Conservation (phyloP, 1,284 basidiomycete species). For the Cerioporus squamosus region DNA sequence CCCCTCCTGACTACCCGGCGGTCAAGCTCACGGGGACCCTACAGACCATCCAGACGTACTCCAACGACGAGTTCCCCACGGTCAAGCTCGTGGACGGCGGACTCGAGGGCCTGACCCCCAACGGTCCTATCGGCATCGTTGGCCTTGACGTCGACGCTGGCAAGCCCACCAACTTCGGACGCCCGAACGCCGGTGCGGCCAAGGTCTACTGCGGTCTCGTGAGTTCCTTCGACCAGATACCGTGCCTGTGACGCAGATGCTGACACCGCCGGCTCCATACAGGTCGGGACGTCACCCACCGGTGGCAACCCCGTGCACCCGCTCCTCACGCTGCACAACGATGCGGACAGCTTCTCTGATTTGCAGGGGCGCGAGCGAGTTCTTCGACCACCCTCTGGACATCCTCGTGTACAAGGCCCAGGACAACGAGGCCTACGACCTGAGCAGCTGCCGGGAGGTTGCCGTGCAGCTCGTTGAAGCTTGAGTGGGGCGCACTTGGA, state of each 20-base stretch:
- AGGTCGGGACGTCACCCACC: constrained; percentile 24
- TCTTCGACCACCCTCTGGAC: constrained; percentile 8
- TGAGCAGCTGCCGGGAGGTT: constrained; percentile 23
- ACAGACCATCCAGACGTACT: constrained; percentile 8
- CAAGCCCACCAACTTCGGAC: constrained; percentile 6
- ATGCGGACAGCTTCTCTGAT: constrained; percentile 26
- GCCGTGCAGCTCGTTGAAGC: constrained; percentile 14
- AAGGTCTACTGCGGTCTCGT: constrained; percentile 18
- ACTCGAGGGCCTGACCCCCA: not conserved
- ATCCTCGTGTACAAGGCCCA: constrained; percentile 21
- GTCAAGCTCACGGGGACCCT: not conserved
- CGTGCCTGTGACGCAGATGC: not conserved
- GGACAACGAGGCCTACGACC: constrained; percentile 21
- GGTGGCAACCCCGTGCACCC: constrained; percentile 18
- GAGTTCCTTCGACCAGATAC: not conserved
- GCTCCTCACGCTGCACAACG: constrained; percentile 24
- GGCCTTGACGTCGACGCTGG: not conserved
- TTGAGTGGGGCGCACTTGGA: not conserved
- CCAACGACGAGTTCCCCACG: constrained; percentile 1
- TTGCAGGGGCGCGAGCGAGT: constrained; percentile 13
- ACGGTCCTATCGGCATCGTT: not conserved
- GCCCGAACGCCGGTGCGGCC: constrained; percentile 6
- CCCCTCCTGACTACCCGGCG: not conserved
- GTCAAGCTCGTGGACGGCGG: constrained; percentile 2
- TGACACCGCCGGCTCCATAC: not conserved